phyloP scores from a whole-genome alignment of 495 filamentous ascomycete species.

The Lepidopterella palustris region DNA sequence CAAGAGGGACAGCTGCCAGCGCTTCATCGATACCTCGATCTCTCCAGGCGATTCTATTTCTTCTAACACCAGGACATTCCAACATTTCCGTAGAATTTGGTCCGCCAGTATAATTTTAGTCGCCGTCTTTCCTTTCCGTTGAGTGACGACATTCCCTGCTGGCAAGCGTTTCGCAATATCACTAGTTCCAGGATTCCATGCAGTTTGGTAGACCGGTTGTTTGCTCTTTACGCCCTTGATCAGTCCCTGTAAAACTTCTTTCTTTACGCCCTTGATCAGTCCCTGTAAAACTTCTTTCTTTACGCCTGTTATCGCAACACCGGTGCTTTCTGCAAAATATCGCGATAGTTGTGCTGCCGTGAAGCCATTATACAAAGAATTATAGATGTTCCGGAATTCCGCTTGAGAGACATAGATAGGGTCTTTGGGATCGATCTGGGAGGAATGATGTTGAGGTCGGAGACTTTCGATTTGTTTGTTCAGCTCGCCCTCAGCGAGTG shows the following conservation, averaged over 20 bases:
- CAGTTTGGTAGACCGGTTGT: conserved; percentile 4
- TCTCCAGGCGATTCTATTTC: conserved; percentile 27
- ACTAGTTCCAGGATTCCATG: conserved; percentile 22
- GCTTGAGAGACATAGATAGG: conserved; percentile 14
- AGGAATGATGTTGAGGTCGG: conserved; percentile 5
- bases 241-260: not conserved
- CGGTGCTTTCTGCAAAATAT: conserved; percentile 9
- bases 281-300: not conserved
- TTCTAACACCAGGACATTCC: conserved; percentile 21
- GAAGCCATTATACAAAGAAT: conserved; percentile 12
- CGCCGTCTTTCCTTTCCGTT: conserved; percentile 1
- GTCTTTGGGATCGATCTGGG: conserved; percentile 2
- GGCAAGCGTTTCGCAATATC: conserved; percentile 6
- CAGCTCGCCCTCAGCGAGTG: conserved; percentile 7
- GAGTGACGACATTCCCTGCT: not conserved
- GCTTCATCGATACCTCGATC: conserved; percentile 19
- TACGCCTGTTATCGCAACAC: not conserved
- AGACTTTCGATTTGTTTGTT: conserved; percentile 20
- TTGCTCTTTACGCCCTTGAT: conserved; percentile 1
- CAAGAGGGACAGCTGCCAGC: conserved; percentile 23
- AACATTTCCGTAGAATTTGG: conserved; percentile 17
- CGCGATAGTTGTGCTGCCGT: conserved; percentile 15
- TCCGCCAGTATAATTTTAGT: conserved; percentile 17
- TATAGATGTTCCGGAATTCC: conserved; percentile 5
- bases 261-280: not conserved